Base-by-base conservation (phyloP, 2,329 filamentous ascomycete species). In the Paraphaeosphaeria minitans region DNA sequence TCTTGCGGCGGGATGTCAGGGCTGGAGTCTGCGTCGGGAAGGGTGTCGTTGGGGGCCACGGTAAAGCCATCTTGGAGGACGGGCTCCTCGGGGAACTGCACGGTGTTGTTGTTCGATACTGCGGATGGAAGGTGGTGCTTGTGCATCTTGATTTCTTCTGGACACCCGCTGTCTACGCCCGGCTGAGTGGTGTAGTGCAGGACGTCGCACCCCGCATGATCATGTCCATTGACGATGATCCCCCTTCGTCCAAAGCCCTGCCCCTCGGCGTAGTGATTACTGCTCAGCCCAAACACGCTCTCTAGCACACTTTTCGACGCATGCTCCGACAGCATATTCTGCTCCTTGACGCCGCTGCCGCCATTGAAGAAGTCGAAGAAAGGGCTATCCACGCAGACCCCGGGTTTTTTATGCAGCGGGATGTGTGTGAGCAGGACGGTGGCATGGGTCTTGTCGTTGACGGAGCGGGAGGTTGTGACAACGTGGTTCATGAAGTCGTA, bases 391-490 rank as follows among this genome's bases (percentile, higher is more conserved):
- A 91, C 88, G 74, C 95, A 99, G 33, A 95, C 79, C 0, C 93
- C 94, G 8, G 83, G 84, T 1, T 86, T 82, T 74, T 99, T 99
- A 80, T 95, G 88, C 10, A 98, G 81, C 0, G 95, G 95, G 3
- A 99, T 90, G 72, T 99, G 95, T 0, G 95, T 99, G 19, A 99
- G 83, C 1, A 98, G 83, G 3, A 99, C 78, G 0, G 93, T 97
- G 66, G 92, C 92, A 55, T 87, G 84, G 1, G 87, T 87, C 53
- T 82, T 77, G 63, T 83, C 84, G 53, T 85, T 81, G 43, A 91
- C 89, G 1, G 86, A 82, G 1, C 82, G 77, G 1, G 88, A 85
- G 55, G 81, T 82, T 55, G 82, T 80, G 65, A 92, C 92, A 53
- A 90, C 79, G 37, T 83, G 72, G 75, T 92, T 90, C 71, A 93